Evolutionary conservation across 2,329 filamentous ascomycete species (phyloP).

Genomic region (Endoconidiophora laricicola): DNA sequence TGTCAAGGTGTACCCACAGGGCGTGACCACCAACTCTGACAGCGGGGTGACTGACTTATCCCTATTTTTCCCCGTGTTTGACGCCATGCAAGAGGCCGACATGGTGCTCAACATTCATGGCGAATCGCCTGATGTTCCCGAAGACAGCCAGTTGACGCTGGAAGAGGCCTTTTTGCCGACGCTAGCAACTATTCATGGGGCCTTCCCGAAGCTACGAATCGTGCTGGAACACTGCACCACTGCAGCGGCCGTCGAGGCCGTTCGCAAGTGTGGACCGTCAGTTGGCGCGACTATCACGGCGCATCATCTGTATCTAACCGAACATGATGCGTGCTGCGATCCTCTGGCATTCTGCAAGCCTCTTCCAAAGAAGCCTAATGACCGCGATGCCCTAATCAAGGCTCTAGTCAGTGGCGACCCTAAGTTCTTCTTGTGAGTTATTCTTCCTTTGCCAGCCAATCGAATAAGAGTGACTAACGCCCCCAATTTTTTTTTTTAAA

Average conservation of each 20-base stretch:
- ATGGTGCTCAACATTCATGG: constrained; percentile 80
- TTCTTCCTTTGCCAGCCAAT: neutral
- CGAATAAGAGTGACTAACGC: neutral
- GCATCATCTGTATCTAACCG: constrained; percentile 68
- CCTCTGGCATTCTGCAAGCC: constrained; percentile 52
- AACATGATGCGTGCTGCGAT: constrained; percentile 51
- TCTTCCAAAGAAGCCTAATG: constrained; percentile 56
- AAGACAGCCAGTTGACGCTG: constrained; percentile 22
- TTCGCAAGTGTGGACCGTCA: constrained; percentile 56
- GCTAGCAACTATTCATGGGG: constrained; percentile 51
- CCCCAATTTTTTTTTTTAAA: neutral
- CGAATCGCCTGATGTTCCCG: constrained; percentile 45
- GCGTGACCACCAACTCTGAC: constrained; percentile 49
- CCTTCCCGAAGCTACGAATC: constrained; percentile 56
- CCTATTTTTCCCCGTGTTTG: constrained; percentile 62
- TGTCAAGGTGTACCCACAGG: constrained; percentile 53
- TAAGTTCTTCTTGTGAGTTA: constrained; percentile 54
- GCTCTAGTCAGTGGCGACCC: constrained; percentile 40
- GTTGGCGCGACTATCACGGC: constrained; percentile 72
- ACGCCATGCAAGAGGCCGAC: constrained; percentile 45
- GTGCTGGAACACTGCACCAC: constrained; percentile 80
- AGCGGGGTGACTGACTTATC: constrained; percentile 55
- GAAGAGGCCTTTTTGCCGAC: constrained; percentile 60
- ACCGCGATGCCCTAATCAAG: constrained; percentile 55
- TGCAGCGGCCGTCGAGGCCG: constrained; percentile 61